These are phyloP conservation scores for Kodamaea leandrae DNA, from an alignment of 805 yeast species.

Conservation along the genomic window DNA sequence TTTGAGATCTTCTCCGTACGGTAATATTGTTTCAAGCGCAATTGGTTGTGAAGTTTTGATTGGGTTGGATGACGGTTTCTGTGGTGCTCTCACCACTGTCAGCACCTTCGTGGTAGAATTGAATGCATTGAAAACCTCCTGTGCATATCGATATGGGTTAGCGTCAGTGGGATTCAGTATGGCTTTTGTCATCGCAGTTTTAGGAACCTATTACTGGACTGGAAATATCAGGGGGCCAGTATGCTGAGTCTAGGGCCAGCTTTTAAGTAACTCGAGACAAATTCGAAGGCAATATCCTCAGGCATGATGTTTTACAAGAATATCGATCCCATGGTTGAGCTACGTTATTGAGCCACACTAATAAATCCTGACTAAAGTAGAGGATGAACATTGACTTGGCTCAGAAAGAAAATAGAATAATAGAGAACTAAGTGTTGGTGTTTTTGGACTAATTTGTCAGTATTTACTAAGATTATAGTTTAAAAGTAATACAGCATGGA, in stretches of 20 bases:
- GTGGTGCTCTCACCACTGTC: conserved; percentile 71
- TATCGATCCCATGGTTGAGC: no score
- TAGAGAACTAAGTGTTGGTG: no score
- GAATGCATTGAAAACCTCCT: conserved; percentile 24
- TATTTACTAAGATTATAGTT: no score
- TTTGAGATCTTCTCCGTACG: conserved; percentile 12
- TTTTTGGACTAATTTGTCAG: no score
- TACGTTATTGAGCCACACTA: no score
- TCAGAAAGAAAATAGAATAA: no score
- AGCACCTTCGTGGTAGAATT: conserved; percentile 78
- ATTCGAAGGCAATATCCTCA: no score
- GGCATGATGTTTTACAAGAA: no score
- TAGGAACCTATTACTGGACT: conserved; percentile 76
- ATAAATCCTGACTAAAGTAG: no score
- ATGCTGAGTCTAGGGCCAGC: not conserved
- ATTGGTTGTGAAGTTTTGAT: conserved; percentile 49
- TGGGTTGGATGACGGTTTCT: conserved; percentile 63
- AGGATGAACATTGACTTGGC: no score
- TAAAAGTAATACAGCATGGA: no score
- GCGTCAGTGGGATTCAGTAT: conserved; percentile 49
- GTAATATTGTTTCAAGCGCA: conserved; percentile 37
- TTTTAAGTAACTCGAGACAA: no score
- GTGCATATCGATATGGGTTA: conserved; percentile 51
- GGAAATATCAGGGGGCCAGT: not conserved
- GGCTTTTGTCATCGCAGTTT: conserved; percentile 48